phyloP scores from a whole-genome alignment of 495 filamentous ascomycete species.

The Penicillium canescens region DNA sequence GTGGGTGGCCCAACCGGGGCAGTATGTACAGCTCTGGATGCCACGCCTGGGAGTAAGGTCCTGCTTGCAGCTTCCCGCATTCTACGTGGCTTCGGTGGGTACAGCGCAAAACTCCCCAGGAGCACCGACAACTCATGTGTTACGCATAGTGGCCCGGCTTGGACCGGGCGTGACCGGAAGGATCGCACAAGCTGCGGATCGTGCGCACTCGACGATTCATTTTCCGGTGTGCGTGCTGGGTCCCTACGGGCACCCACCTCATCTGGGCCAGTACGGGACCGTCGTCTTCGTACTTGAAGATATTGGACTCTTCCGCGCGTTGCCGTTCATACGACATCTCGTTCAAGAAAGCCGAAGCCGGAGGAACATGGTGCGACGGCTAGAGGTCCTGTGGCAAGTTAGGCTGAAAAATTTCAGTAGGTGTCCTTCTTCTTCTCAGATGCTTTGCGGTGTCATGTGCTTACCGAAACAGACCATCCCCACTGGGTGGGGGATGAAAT shows the following conservation, averaged over 20 bases:
- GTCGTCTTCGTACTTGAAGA: slow-evolving; percentile 5
- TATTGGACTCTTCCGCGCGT: slow-evolving; percentile 3
- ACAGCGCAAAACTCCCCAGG: not conserved
- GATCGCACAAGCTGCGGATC: not conserved
- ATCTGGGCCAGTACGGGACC: slow-evolving; percentile 1
- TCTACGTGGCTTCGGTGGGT: slow-evolving; percentile 6
- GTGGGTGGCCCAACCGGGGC: slow-evolving; percentile 1
- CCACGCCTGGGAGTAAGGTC: slow-evolving; percentile 1
- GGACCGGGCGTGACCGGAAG: not conserved
- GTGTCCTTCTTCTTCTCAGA: no score
- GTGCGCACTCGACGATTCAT: not conserved
- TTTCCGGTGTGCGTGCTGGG: slow-evolving; percentile 1
- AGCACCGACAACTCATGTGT: not conserved
- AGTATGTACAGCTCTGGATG: slow-evolving; percentile 12
- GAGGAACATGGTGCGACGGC: not conserved
- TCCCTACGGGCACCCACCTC: slow-evolving; percentile 1
- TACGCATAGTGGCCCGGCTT: not conserved
- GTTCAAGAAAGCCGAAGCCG: slow-evolving; percentile 1
- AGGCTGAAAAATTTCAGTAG: not conserved
- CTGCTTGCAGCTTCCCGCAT: slow-evolving; percentile 3
- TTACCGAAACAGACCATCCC: no score
- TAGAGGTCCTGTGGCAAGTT: slow-evolving; percentile 2
- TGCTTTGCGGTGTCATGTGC: no score
- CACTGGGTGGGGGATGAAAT: no score
- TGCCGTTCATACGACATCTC: slow-evolving; percentile 4